A percentile compares a stretch with the other conserved stretches of the same genome.
phyloP scores from a whole-genome alignment of 2,329 filamentous ascomycete genomes.

The Fusarium citri region DNA sequence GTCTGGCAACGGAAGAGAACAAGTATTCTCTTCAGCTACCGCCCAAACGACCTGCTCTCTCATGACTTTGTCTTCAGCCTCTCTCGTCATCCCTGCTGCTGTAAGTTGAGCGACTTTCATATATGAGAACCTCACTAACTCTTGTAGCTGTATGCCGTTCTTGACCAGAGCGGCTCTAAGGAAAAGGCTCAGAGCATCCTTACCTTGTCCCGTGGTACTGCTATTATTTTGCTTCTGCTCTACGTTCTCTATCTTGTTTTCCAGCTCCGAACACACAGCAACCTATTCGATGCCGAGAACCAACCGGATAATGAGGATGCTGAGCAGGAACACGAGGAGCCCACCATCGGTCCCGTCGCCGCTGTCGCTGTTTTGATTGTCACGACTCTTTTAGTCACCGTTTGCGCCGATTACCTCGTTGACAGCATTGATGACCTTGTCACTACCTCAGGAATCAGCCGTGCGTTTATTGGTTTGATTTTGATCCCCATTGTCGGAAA shows the following conservation, averaged over 20 bases:
- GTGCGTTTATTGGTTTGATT: conserved; percentile 84
- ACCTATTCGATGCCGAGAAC: conserved; percentile 73
- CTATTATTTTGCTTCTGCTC: conserved; percentile 78
- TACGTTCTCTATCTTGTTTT: conserved; percentile 83
- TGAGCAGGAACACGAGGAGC: conserved; percentile 56
- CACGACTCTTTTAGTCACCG: conserved; percentile 75
- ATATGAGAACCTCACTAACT: conserved; percentile 27
- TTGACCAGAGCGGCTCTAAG: conserved; percentile 59
- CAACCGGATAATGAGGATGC: conserved; percentile 55
- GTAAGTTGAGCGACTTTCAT: conserved; percentile 51
- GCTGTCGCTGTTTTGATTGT: conserved; percentile 75
- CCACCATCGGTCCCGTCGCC: conserved; percentile 70
- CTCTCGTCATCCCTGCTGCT: conserved; percentile 81
- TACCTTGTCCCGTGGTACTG: conserved; percentile 78
- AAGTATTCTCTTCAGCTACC: conserved; percentile 79
- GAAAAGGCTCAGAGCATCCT: conserved; percentile 69
- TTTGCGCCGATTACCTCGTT: conserved; percentile 83
- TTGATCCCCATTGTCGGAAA: conserved; percentile 84
- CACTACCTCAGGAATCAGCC: conserved; percentile 76
- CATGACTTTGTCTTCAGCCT: conserved; percentile 81
- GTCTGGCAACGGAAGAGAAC: conserved; percentile 71
- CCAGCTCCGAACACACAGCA: conserved; percentile 79
- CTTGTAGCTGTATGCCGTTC: conserved; percentile 71
- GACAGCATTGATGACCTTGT: conserved; percentile 81
- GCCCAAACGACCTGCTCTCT: conserved; percentile 81